Evolutionary conservation across 305 asterid genomes (phyloP), one percentile per base, ranked within the genome.

Genomic region (Rubia occidens): DNA sequence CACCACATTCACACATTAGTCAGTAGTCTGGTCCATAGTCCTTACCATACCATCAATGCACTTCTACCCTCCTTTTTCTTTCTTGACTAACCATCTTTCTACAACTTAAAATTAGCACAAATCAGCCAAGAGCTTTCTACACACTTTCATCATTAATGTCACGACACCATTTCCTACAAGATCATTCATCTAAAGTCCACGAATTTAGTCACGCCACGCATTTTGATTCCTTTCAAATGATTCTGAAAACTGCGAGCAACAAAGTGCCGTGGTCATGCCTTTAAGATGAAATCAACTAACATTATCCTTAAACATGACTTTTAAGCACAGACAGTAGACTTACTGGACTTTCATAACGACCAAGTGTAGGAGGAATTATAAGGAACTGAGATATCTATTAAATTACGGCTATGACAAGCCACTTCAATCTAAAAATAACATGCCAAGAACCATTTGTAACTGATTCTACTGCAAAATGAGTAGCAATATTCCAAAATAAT

Each of bases 211-310:
- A 53, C 1, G 18, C 3, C 68, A 64, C 32, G 35, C 67, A 40
- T 63, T 40, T 20, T 39, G 13, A 10, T 2, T 37, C 32, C 8
- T 37, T 37, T 18, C 53, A 18, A 39, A 54, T 3, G 39, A 42
- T 11, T 6, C 39, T 20, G n/a, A 60, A 66, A 13, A 47, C n/a
- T 0, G n/a, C 3, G 20, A 49, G 56, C 62, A n/a, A 17, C 8
- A 32, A 13, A 47, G 2, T 20, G 35, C 29, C 15, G 8, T 0
- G 4, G 13, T 53, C 61, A 15, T 42, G 47, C 17, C 42, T 10
- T 18, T 20, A 68, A n/a, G 15, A 32, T 20, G 37, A 67, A 53
- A 54, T 55, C 72, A 54, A 68, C 64, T 11, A 64, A 64, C 54
- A 17, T 11, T 39, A 3, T 20, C 64, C n/a, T 18, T 32, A 39